Evolutionary conservation across 2,329 filamentous ascomycete species (phyloP).

Genomic region (Monilinia aucupariae): DNA sequence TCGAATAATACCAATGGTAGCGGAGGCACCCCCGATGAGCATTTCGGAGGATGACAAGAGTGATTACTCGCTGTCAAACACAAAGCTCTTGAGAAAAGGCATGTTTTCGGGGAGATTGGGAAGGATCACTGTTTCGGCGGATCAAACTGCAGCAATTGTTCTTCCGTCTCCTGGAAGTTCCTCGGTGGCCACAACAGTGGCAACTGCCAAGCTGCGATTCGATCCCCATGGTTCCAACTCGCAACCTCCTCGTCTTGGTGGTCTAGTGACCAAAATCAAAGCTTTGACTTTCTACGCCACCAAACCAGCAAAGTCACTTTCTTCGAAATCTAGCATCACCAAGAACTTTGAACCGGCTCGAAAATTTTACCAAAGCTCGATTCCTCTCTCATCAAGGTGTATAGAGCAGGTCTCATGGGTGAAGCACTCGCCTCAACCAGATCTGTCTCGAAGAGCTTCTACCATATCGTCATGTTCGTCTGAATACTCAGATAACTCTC

Average conservation of each 20-base stretch:
- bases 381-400: conserved; percentile 32
- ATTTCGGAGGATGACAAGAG: conserved; percentile 22
- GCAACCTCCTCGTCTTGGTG: conserved; percentile 32
- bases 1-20: conserved; percentile 29
- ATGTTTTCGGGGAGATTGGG: conserved; percentile 35
- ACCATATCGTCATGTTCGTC: conserved; percentile 30
- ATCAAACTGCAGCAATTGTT: conserved; percentile 32
- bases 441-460: conserved; percentile 27
- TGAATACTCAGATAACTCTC: conserved; percentile 23
- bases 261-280: conserved; percentile 33
- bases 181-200: conserved; percentile 27
- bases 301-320: conserved; percentile 23
- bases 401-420: conserved; percentile 34
- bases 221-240: conserved; percentile 29
- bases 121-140: conserved; percentile 32
- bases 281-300: conserved; percentile 29
- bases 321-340: conserved; percentile 21
- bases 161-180: conserved; percentile 26
- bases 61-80: conserved; percentile 29
- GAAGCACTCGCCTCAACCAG: conserved; percentile 25
- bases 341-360: conserved; percentile 26
- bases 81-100: conserved; percentile 33
- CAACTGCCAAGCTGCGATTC: conserved; percentile 33
- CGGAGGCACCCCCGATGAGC: conserved; percentile 33
- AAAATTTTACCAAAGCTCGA: conserved; percentile 26